phyloP scores from a whole-genome alignment of 495 filamentous ascomycete species.

The Glutinoglossum americanum region DNA sequence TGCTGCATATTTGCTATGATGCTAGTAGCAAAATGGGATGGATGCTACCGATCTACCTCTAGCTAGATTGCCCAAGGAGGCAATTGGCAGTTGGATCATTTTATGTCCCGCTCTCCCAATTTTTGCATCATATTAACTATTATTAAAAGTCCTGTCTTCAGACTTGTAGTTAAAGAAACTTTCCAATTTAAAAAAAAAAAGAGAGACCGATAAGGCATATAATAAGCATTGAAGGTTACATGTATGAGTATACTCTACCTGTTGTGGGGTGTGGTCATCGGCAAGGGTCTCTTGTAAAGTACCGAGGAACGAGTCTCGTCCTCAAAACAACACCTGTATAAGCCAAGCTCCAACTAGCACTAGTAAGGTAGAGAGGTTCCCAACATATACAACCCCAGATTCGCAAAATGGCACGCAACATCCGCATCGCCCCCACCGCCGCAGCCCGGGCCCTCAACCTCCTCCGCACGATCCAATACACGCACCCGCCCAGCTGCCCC shows the following conservation, averaged over 20 bases:
- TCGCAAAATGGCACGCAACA: slow-evolving; percentile 26
- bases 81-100: not conserved
- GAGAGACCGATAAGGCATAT: too few species aligned
- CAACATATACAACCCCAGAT: too few species aligned
- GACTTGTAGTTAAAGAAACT: not conserved
- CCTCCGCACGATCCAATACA: slow-evolving; percentile 72
- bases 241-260: too few species aligned
- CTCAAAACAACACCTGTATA: not conserved
- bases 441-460: slow-evolving; percentile 61
- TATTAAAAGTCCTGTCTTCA: not conserved
- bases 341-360: too few species aligned
- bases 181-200: too few species aligned
- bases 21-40: not conserved
- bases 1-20: not conserved
- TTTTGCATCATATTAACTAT: not conserved
- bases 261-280: too few species aligned
- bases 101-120: not conserved
- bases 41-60: not conserved
- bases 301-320: too few species aligned
- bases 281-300: too few species aligned
- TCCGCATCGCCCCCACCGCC: slow-evolving; percentile 42
- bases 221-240: too few species aligned
- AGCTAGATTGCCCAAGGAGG: not conserved
- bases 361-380: too few species aligned
- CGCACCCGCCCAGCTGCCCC: slow-evolving; percentile 74